Conservation (phyloP, 148 eudicot species). For the Fagopyrum esculentum region DNA sequence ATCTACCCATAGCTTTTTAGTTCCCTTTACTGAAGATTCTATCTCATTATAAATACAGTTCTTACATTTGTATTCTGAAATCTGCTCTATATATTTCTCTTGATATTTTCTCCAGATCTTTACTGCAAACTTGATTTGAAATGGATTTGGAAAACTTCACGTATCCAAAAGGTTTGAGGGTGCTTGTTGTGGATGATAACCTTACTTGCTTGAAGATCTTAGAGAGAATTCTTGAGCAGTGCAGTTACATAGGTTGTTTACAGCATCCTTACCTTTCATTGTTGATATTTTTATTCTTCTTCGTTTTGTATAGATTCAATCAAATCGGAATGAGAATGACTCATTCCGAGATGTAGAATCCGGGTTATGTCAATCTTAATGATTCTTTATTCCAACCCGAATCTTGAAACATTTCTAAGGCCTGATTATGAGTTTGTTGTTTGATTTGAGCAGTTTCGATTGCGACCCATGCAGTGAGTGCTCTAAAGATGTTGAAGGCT, state of each 20-base stretch:
- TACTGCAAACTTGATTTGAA: background rate
- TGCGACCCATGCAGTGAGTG: slow-evolving; percentile 5
- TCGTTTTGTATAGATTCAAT: background rate
- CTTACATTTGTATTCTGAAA: background rate
- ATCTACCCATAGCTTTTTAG: background rate
- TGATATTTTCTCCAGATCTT: background rate
- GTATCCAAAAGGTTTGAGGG: background rate
- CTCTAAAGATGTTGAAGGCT: slow-evolving; percentile 45
- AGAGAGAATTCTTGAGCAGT: background rate
- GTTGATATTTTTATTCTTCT: background rate
- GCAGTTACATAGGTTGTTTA: background rate
- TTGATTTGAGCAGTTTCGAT: background rate
- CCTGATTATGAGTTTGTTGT: background rate
- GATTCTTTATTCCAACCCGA: background rate
- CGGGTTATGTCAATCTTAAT: background rate
- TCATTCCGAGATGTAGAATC: too few species aligned
- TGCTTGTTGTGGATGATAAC: slow-evolving; percentile 4
- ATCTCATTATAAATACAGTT: background rate
- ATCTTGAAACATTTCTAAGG: background rate
- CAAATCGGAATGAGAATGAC: too few species aligned
- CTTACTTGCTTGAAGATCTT: background rate
- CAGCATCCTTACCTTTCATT: background rate
- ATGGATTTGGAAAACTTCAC: background rate
- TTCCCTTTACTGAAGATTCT: background rate
- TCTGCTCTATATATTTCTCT: background rate